Evolutionary conservation across 163 green algal species (phyloP).

Genomic region (Volvox carteri): DNA sequence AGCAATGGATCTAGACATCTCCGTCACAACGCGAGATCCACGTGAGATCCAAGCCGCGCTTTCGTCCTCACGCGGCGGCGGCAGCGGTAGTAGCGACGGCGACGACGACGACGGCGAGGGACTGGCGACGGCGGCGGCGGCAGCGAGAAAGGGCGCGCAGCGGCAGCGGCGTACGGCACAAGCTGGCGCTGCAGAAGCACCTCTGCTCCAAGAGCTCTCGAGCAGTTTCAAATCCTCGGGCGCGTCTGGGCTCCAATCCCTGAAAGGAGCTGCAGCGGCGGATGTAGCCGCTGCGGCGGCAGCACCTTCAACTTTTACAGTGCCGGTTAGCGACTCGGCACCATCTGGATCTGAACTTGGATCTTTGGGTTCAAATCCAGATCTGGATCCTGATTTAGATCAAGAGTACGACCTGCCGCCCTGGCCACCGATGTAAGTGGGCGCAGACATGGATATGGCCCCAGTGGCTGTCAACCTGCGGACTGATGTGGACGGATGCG

Average conservation of each 20-base stretch:
- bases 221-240: no score
- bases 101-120: neutral
- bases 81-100: neutral
- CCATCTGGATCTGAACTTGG: neutral
- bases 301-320: neutral
- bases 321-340: no score
- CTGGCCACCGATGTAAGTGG: constrained; percentile 22
- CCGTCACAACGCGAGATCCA: neutral
- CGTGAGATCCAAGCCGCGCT: neutral
- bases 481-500: no score
- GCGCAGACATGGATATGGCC: no score
- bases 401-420: constrained; percentile 7
- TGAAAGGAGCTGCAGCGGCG: neutral
- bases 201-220: neutral
- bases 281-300: no score
- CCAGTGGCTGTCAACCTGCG: no score
- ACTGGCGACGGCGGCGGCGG: neutral
- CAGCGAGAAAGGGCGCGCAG: neutral
- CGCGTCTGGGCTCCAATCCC: no score
- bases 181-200: neutral
- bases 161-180: neutral
- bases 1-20: constrained; percentile 9
- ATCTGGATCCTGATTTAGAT: neutral
- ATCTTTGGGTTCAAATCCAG: no score
- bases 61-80: no score